Percentiles rank a stretch among this genome's conserved stretches.
Evolutionary conservation across 2,329 filamentous ascomycete genomes (phyloP).

Genomic region (Erysiphe neolycopersici): DNA sequence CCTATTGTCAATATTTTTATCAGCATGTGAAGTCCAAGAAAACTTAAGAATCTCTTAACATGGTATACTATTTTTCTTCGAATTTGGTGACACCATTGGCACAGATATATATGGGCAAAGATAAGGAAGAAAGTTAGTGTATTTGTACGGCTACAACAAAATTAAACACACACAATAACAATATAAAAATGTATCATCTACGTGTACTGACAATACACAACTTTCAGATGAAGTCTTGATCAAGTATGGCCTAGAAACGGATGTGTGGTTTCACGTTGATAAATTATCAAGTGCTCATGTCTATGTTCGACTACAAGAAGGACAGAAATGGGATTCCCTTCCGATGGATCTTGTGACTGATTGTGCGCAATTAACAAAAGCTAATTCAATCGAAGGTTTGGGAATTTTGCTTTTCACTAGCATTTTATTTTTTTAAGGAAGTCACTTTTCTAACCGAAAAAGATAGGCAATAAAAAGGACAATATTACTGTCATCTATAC

Average conservation of each 20-base stretch:
- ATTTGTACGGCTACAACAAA: neutral
- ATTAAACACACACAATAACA: neutral
- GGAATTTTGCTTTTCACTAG: neutral
- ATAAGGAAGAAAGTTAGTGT: constrained; percentile 79
- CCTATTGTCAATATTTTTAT: too few species aligned
- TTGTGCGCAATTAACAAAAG: constrained; percentile 92
- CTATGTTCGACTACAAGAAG: constrained; percentile 62
- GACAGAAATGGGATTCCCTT: constrained; percentile 62
- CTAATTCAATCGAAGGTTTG: constrained; percentile 85
- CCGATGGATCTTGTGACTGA: constrained; percentile 50
- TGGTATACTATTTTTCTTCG: constrained; percentile 95
- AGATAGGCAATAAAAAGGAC: constrained; percentile 82
- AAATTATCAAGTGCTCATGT: constrained; percentile 93
- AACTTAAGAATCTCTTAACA: constrained; percentile 15
- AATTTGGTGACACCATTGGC: constrained; percentile 57
- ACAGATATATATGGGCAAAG: constrained; percentile 89
- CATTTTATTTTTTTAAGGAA: neutral
- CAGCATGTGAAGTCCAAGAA: too few species aligned
- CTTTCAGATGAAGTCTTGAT: constrained; percentile 77
- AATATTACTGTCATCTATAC: constrained; percentile 95
- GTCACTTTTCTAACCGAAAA: neutral
- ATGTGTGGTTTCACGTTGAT: constrained; percentile 98
- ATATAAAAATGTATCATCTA: too few species aligned
- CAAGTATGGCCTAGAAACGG: constrained; percentile 77
- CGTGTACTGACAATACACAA: neutral